These are phyloP conservation scores for Tuctoria greenei DNA, from an alignment of 176 grass and related monocot genomes.

Conservation along the genomic window DNA sequence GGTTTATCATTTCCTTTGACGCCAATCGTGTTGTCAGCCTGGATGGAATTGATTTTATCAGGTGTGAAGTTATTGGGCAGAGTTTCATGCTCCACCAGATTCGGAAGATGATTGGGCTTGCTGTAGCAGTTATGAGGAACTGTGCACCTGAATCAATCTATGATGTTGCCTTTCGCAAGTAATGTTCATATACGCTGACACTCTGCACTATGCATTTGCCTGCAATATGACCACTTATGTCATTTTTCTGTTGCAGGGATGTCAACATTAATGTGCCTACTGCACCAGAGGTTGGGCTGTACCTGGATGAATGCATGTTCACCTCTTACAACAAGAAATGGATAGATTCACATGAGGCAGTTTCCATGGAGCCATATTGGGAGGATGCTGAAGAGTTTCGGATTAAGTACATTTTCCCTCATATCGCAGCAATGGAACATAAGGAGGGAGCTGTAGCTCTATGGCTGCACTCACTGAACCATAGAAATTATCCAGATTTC, in stretches of 20 bases:
- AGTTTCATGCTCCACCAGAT: conserved; percentile 99
- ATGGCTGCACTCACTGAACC: conserved; percentile 92
- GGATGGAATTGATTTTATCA: conserved; percentile 91
- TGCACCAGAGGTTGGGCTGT: conserved; percentile 86
- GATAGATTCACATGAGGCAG: conserved; percentile 81
- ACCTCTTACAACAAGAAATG: conserved; percentile 89
- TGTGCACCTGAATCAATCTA: conserved; percentile 73
- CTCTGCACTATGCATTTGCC: neutral
- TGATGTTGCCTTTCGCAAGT: conserved; percentile 77
- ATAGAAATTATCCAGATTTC: conserved; percentile 92
- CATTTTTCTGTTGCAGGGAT: conserved; percentile 60
- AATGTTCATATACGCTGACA: conserved; percentile 30
- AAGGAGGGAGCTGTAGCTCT: conserved; percentile 83
- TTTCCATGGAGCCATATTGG: conserved; percentile 80
- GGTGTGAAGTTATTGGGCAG: conserved; percentile 89
- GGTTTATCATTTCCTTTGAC: conserved; percentile 87
- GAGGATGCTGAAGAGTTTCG: conserved; percentile 80
- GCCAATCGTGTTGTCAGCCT: conserved; percentile 64
- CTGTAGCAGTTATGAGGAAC: conserved; percentile 84
- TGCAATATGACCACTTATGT: conserved; percentile 5
- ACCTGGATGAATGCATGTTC: conserved; percentile 85
- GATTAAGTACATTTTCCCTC: conserved; percentile 87
- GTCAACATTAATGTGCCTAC: conserved; percentile 88
- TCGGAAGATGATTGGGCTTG: conserved; percentile 84
- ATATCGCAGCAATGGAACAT: conserved; percentile 91